Evolutionary conservation across 225 moss, liverwort and hornwort genomes (phyloP), one percentile per base, ranked within the genome.

Genomic region (Bryoerythrophyllum caledonicum): DNA sequence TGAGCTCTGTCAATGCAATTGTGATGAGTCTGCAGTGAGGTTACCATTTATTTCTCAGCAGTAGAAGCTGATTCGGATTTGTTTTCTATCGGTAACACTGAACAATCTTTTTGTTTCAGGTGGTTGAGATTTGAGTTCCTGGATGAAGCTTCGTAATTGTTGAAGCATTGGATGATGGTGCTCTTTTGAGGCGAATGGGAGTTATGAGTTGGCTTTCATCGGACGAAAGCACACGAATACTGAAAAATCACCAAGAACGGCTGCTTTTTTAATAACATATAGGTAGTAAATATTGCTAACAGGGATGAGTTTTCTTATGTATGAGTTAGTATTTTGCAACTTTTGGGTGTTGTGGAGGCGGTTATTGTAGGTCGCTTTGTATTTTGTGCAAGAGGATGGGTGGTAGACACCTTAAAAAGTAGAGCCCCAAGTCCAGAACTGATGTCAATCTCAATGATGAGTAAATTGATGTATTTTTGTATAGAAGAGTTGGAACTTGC

Each of bases 381-480:
- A 73, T 65, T 49, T 49, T 74, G 38, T 77, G 76, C 69, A 53
- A 82, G 37, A 65, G 78, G 65, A 56, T 17, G 26, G 51, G 38
- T 38, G 8, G 9, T 16, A 73, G 51, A 75, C 65, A 41, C 37
- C 24, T 23, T 44, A 64, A 72, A 37, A 48, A 51, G 46, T 72
- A 72, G 78, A 65, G 7, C 46, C n/a, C 32, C 46, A 57, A 49
- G 52, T 34, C 58, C 27, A 38, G 2, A 49, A 60, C 68, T 69
- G 35, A 69, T 60, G 51, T 60, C 69, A 76, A 60, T 70, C 53
- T 65, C 72, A 46, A 58, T 25, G 32, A 26, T 43, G 78, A 72
- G 72, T 28, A 32, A 38, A 40, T 63, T 78, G 76, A 76, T 67
- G 63, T 78, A 67, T 72, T 77, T 82, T 79, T 85, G 82, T 78